Evolutionary conservation across 75 land plant species (phyloP), one percentile per base, ranked within the genome.

Genomic region (Adiantum capillusveneris): DNA sequence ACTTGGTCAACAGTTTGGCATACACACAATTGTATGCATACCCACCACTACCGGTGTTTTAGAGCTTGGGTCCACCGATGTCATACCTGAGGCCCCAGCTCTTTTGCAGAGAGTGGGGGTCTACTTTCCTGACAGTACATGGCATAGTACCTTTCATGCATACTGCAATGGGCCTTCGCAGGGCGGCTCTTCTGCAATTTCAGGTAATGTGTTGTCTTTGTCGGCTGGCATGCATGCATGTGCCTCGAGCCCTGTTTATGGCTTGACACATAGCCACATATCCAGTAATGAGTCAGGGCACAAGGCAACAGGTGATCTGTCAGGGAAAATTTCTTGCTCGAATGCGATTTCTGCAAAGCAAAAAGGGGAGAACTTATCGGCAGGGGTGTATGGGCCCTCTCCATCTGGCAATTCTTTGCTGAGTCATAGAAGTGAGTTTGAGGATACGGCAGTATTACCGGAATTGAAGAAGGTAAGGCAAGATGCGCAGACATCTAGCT

Each of bases 61-160:
- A 27, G 74, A 71, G 45, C 74, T 71, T 56, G 74, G 74, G 34
- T 71, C 74, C 12, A 71, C 74, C 6, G 74, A 71, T 6, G 49
- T 46, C 5, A 46, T 46, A n/a, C 21, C 5, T 2, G 49, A 46
- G 14, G 21, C 5, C 17, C 3, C 14, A 2, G 5, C 49, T n/a
- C 21, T 46, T 46, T 29, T 48, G 64, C 16, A 25, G n/a, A 20
- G n/a, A n/a, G 49, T 46, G 21, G 14, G 12, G 5, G 5, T n/a
- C 5, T n/a, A 17, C 17, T 46, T 46, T 17, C n/a, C 21, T 46
- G 49, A 46, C 14, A 46, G 14, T 46, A 17, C 6, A 46, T 46
- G 49, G 49, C 21, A 17, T 46, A 46, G 17, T 6, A 2, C 49
- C 3, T 34, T 5, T 46, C 14, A 2, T 6, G 14, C 2, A 7